Percentiles rank a stretch among this genome's conserved stretches.
Conservation (phyloP, 345 rosid genomes). For the Dimocarpus longan region DNA sequence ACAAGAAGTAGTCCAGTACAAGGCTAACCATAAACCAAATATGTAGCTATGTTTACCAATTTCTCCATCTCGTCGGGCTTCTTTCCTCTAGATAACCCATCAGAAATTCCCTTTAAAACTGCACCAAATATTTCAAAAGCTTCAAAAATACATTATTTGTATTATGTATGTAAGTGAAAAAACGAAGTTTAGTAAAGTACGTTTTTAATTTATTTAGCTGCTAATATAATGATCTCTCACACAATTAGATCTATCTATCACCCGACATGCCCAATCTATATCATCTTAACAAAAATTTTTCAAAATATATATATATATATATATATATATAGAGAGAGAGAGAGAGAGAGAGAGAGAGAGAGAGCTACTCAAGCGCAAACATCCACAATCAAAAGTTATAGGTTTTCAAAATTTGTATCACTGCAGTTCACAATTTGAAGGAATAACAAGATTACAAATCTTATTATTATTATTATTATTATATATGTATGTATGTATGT, state of each 20-base stretch:
- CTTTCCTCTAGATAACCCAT: constrained; percentile 80
- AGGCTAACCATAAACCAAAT: neutral
- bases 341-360: no score
- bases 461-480: no score
- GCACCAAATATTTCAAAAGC: constrained; percentile 14
- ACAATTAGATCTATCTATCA: neutral
- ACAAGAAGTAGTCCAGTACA: neutral
- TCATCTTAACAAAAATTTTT: neutral
- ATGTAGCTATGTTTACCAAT: constrained; percentile 39
- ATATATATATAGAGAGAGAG: no score
- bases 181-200: neutral
- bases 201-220: neutral
- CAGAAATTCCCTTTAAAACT: constrained; percentile 82
- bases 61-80: constrained; percentile 74
- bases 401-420: no score
- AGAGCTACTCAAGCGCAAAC: no score
- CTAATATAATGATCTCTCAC: neutral
- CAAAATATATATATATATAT: no score
- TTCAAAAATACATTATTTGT: neutral
- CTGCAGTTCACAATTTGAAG: no score
- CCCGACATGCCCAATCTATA: neutral
- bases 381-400: no score
- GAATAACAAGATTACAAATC: no score
- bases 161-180: neutral
- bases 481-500: no score